Evolutionary conservation across 1,139 yeast genomes (phyloP).

Genomic region (Geotrichum armillariae): DNA sequence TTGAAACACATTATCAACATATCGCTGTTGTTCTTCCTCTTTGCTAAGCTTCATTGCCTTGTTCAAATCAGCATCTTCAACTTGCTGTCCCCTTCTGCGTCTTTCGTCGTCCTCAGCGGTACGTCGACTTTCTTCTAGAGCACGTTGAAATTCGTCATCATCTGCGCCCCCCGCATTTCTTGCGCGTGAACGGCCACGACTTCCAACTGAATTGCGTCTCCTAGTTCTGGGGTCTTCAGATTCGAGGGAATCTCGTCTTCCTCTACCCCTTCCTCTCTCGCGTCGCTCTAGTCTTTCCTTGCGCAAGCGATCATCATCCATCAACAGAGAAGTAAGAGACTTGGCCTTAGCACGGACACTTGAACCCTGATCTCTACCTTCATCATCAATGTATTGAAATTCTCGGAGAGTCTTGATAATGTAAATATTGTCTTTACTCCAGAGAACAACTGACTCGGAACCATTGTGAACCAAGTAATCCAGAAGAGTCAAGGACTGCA

Average conservation of each 20-base stretch:
- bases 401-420: conserved; percentile 89
- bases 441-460: conserved; percentile 84
- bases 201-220: conserved; percentile 4
- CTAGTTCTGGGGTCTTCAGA: conserved; percentile 25
- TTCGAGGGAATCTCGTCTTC: conserved; percentile 28
- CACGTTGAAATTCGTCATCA: conserved; percentile 81
- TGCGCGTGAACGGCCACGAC: conserved; percentile 17
- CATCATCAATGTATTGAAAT: conserved; percentile 80
- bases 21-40: conserved; percentile 64
- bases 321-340: conserved; percentile 65
- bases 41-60: conserved; percentile 80
- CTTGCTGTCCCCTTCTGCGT: conserved; percentile 43
- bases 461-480: conserved; percentile 88
- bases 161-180: conserved; percentile 46
- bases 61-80: conserved; percentile 59
- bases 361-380: conserved; percentile 84
- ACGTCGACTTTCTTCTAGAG: conserved; percentile 74
- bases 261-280: conserved; percentile 33
- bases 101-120: conserved; percentile 88
- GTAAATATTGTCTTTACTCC: conserved; percentile 92
- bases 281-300: conserved; percentile 67
- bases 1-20: conserved; percentile 69
- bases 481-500: conserved; percentile 67
- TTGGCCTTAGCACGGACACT: conserved; percentile 87
- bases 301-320: conserved; percentile 80